phyloP scores from a whole-genome alignment of 306 rosid genomes.

The Pachyrhizus erosus region DNA sequence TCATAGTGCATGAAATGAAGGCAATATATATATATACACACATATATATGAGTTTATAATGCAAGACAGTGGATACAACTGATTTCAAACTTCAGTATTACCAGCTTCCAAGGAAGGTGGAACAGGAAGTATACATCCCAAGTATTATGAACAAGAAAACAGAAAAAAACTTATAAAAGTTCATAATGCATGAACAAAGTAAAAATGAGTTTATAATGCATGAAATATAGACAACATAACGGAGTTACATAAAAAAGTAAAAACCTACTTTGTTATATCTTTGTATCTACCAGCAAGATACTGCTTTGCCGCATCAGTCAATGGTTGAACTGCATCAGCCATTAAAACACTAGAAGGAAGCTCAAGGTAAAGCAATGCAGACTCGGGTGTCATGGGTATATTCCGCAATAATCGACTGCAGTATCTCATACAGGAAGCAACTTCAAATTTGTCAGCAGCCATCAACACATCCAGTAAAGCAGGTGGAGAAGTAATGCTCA shows the following conservation, averaged over 20 bases:
- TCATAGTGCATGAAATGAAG: not conserved
- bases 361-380: conserved; percentile 92
- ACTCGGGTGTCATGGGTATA: conserved; percentile 87
- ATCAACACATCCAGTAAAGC: conserved; percentile 86
- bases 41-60: no score
- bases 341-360: conserved; percentile 92
- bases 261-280: conserved; percentile 82
- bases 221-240: not conserved
- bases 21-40: no score
- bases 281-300: conserved; percentile 83
- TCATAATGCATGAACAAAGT: not conserved
- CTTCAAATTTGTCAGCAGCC: conserved; percentile 99
- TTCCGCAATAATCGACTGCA: conserved; percentile 78
- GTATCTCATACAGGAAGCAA: conserved; percentile 91
- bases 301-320: conserved; percentile 92
- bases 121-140: not conserved
- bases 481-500: conserved; percentile 67
- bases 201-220: no score
- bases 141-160: not conserved
- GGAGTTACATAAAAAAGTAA: not conserved
- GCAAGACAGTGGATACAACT: not conserved
- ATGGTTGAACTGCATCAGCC: conserved; percentile 92
- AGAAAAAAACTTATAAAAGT: not conserved
- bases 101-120: not conserved
- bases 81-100: not conserved